phyloP scores from a whole-genome alignment of 768 basidiomycete species.

The Tricholoma flavovirens region DNA sequence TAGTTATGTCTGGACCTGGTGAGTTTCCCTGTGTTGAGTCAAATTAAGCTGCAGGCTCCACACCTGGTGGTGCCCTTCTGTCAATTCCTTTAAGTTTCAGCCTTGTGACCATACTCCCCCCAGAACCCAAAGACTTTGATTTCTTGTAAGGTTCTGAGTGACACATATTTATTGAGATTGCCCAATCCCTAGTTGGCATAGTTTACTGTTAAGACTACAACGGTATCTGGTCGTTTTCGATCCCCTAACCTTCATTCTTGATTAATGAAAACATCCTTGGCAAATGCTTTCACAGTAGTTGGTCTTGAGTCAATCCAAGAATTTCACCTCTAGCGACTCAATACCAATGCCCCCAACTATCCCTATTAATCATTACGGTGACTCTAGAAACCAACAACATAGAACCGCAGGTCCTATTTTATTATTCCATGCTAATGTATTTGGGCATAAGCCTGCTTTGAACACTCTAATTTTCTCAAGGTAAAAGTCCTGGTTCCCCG shows the following conservation, averaged over 20 bases:
- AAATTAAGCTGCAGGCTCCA: constrained; percentile 6
- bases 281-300: no score
- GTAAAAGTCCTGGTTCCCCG: no score
- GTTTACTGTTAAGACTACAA: constrained; percentile 55
- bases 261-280: no score
- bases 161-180: constrained; percentile 45
- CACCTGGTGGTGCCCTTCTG: not conserved
- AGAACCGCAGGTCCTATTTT: no score
- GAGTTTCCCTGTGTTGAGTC: constrained; percentile 13
- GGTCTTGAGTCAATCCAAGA: no score
- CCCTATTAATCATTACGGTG: no score
- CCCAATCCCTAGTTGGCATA: constrained; percentile 74
- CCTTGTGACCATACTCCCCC: not conserved
- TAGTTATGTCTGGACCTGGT: constrained; percentile 47
- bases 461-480: no score
- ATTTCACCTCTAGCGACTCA: constrained; percentile 80
- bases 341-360: constrained; percentile 63
- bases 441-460: no score
- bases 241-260: no score
- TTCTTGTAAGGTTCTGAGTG: constrained; percentile 69
- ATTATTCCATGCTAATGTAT: no score
- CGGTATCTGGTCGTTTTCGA: no score
- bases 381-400: no score
- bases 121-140: constrained; percentile 46
- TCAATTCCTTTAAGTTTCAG: not conserved